These are phyloP conservation scores for Knoxdaviesia proteae DNA, from an alignment of 2,329 filamentous ascomycete genomes.

Conservation along the genomic window DNA sequence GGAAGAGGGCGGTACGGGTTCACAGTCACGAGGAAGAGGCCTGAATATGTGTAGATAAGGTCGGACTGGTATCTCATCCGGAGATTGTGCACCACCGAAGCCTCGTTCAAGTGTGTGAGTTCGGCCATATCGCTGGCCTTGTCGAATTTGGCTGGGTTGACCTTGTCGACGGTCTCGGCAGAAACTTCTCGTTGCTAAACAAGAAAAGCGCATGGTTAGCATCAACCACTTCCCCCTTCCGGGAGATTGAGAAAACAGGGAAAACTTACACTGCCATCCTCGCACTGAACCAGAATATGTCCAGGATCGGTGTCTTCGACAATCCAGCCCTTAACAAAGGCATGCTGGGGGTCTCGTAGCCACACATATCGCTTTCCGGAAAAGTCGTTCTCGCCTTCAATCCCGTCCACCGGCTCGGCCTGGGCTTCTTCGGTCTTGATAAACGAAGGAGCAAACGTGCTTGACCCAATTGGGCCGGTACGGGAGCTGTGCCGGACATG, in stretches of 20 bases:
- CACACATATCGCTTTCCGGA: conserved; percentile 97
- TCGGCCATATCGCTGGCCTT: conserved; percentile 99
- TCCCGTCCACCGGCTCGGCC: conserved; percentile 40
- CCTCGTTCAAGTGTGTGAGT: conserved; percentile 91
- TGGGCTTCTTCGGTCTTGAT: conserved; percentile 65
- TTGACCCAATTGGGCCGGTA: conserved; percentile 41
- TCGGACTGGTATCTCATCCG: conserved; percentile 90
- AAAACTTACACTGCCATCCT: conserved; percentile 61
- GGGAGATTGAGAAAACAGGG: background rate
- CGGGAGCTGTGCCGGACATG: conserved; percentile 38
- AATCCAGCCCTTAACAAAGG: conserved; percentile 85
- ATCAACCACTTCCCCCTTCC: background rate
- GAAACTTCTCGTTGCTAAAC: conserved; percentile 67
- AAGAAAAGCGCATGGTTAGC: conserved; percentile 6
- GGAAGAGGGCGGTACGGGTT: conserved; percentile 91
- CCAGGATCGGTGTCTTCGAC: conserved; percentile 56
- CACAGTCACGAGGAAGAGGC: conserved; percentile 86
- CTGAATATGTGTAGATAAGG: conserved; percentile 95
- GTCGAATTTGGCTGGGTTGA: conserved; percentile 98
- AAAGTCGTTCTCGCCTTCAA: conserved; percentile 97
- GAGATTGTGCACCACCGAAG: conserved; percentile 92
- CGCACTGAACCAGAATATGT: conserved; percentile 69
- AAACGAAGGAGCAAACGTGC: conserved; percentile 88
- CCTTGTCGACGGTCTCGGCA: conserved; percentile 80
- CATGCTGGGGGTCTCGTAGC: conserved; percentile 69